Evolutionary conservation across 1,139 yeast species (phyloP).

Genomic region (Kodamaea suecica): DNA sequence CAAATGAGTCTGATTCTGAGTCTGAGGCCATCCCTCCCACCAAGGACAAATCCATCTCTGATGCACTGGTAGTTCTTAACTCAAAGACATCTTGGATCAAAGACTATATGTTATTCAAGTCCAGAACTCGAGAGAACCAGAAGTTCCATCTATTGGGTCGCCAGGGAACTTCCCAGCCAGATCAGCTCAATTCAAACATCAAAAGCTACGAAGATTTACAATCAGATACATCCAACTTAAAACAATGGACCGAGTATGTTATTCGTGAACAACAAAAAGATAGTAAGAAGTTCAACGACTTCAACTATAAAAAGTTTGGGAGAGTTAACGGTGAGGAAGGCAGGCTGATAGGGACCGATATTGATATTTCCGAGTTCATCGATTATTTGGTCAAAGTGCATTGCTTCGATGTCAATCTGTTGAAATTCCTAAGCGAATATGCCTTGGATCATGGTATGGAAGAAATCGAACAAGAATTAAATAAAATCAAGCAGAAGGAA

Average conservation of each 20-base stretch:
- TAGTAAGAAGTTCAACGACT: conserved; percentile 8
- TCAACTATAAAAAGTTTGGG: conserved; percentile 14
- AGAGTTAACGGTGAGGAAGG: neutral
- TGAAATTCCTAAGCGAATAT: conserved; percentile 24
- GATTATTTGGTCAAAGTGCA: conserved; percentile 27
- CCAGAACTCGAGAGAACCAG: conserved; percentile 1
- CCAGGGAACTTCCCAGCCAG: neutral
- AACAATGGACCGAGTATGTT: conserved; percentile 26
- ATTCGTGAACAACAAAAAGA: conserved; percentile 13
- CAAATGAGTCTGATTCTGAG: no score
- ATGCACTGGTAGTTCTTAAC: conserved; percentile 2
- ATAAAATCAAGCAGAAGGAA: conserved; percentile 23
- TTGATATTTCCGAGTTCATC: conserved; percentile 31
- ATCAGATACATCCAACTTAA: conserved; percentile 23
- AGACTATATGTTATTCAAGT: conserved; percentile 8
- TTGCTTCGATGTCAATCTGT: conserved; percentile 28
- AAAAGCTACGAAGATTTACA: conserved; percentile 23
- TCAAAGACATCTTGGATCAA: conserved; percentile 11
- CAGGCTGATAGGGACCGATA: conserved; percentile 5
- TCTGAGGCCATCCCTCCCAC: no score
- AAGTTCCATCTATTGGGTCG: neutral
- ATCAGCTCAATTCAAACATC: conserved; percentile 17
- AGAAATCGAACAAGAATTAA: conserved; percentile 38
- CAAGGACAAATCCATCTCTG: no score
- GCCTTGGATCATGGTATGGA: conserved; percentile 36